Evolutionary conservation across 2,329 filamentous ascomycete genomes (phyloP), one percentile per base, ranked within the genome.

Genomic region (Alternaria ethzedia): DNA sequence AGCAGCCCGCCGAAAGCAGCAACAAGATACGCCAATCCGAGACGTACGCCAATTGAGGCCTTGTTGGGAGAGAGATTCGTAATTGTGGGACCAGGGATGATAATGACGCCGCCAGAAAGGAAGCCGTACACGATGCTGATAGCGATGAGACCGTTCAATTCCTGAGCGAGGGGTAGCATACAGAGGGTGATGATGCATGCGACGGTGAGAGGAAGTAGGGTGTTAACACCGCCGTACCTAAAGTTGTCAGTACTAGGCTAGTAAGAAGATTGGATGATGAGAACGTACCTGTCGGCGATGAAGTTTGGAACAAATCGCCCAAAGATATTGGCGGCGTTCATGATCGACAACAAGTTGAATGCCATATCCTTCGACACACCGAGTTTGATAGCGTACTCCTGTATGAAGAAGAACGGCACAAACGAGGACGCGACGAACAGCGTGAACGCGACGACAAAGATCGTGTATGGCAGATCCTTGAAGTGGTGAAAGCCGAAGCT

Each of bases 341-440:
- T 81, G 63, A 91, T 88, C 3, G 89, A 84, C 6, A 91, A 79
- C n/a, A 91, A 80, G 69, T 90, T 91, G 68, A 87, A 89, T 0
- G 87, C 86, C 3, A 90, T 78, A 0, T 83, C 82, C 4, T 81
- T 70, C 54, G 55, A 50, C 13, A 69, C 57, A 12, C 69, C 67
- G 17, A 72, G 50, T n/a, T 50, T 41, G 9, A 72, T 58, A 17
- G 66, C 70, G 57, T 70, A 72, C 26, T 69, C 65, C 32, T 69
- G 66, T 20, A 72, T 66, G 58, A 70, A 74, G 63, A 71, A 74
- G 57, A 67, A 71, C 0, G 69, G 70, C 4, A 67, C 66, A 17
- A 66, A 69, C 3, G 64, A 61, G 2, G 63, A 67, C 1, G 67
- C 59, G 11, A 70, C 59, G 30, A 69, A 64, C 5, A 74, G 65